Base-by-base conservation (phyloP, 805 yeast species). In the Cyberlindnera saturnus region DNA sequence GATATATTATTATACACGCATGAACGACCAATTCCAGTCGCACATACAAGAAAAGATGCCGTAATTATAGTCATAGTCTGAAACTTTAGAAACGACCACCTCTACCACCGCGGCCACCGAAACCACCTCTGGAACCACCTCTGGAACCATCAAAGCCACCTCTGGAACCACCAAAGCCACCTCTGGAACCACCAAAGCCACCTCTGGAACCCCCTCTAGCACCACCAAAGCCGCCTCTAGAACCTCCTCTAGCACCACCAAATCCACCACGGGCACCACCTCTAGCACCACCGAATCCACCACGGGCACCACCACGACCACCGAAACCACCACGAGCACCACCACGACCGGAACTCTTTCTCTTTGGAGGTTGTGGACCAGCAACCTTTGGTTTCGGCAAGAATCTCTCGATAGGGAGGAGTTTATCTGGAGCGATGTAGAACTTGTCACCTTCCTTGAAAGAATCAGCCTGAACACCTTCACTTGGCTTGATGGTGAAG, bases 401-500 rank as follows among this genome's bases (percentile, higher is more conserved):
- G 72, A 93, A 93, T 73, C 99, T 82, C 60, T 93, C 99, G 52
- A 93, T 70, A 37, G 99, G 99, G 53, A 93, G 79, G 55, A 93
- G 75, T 69, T 93, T 93, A 69, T 93, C 98, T 42, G 95, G 87
- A 46, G 90, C 96, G 67, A 93, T 93, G 73, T 70, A 93, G 65
- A 93, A 91, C 70, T 90, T 90, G 68, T 93, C 99, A 55, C 98
- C 99, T 38, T 79, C 85, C 67, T 88, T 88, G 77, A 93, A 93
- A 41, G 96, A 86, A 32, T 77, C 68, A 43, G 99, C 96, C 64
- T 86, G 93, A 41, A 93, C 93, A 62, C 99, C 99, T 63, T 93
- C 99, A 41, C 86, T 74, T 45, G 97, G 93, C 70, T 93, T 93
- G 56, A 93, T 82, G 32, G 99, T 93, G 77, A 93, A 93, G 64